phyloP scores from a whole-genome alignment of 2,329 filamentous ascomycete genomes.

The Verticillium dahliae region DNA sequence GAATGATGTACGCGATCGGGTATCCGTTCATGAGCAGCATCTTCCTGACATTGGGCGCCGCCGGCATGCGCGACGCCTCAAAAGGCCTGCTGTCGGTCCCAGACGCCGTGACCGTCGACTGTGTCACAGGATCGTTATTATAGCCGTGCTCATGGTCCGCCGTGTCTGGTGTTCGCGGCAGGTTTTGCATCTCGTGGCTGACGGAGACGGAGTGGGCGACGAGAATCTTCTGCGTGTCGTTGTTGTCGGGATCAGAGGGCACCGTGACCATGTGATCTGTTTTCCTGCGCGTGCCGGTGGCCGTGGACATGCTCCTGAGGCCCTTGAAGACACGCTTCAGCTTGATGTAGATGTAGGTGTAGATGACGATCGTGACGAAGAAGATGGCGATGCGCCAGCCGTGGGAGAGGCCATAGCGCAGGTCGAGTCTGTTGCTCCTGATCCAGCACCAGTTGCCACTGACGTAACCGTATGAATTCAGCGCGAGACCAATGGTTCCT shows the following conservation, averaged over 20 bases:
- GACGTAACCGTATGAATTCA: slow-evolving; percentile 20
- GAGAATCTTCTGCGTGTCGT: slow-evolving; percentile 8
- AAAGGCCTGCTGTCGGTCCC: slow-evolving; percentile 1
- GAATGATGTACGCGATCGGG: slow-evolving; percentile 26
- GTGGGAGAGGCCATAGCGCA: slow-evolving; percentile 36
- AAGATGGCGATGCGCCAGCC: slow-evolving; percentile 38
- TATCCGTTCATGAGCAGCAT: slow-evolving; percentile 31
- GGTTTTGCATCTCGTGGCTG: slow-evolving; percentile 6
- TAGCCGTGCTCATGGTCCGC: neutral
- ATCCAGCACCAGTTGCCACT: slow-evolving; percentile 45
- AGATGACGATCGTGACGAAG: slow-evolving; percentile 30
- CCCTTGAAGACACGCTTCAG: neutral
- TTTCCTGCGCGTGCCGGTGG: neutral
- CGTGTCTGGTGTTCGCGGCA: slow-evolving; percentile 2
- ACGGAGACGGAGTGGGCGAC: slow-evolving; percentile 6
- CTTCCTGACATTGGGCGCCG: slow-evolving; percentile 18
- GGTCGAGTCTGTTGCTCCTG: slow-evolving; percentile 21
- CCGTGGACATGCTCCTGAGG: neutral
- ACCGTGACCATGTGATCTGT: neutral
- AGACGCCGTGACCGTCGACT: neutral
- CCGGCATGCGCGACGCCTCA: slow-evolving; percentile 7
- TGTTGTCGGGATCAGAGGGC: slow-evolving; percentile 3
- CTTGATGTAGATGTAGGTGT: slow-evolving; percentile 28
- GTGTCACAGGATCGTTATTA: neutral
- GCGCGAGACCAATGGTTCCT: neutral